Base-by-base conservation (phyloP, 306 rosid genomes). In the Cicer cuneatum region DNA sequence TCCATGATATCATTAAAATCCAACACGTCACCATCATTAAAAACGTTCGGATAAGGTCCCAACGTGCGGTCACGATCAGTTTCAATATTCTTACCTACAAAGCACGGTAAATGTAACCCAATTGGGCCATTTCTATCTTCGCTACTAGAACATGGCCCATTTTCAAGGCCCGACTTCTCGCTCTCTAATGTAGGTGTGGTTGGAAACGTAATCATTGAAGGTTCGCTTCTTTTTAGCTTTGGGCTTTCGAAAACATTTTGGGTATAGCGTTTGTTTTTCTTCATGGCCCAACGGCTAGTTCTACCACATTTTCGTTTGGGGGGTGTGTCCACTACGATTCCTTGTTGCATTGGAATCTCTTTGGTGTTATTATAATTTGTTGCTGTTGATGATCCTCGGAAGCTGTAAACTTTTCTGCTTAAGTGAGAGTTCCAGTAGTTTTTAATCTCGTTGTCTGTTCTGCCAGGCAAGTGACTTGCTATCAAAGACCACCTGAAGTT, bases 401-500 rank as follows among this genome's bases (percentile, higher is more conserved):
- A 76, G 8, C 72, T 85, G 72, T 75, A 80, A 7, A 88, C 72
- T 79, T 85, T 91, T 11, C 98, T 81, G 24, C 96, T 84, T 68
- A 93, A 38, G 46, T 93, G 92, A 5, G 97, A 89, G 48, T 93
- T 93, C 98, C 98, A 93, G 47, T 93, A 87, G 46, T 93, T 93
- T n/a, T 93, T 93, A 10, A 93, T 91, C 71, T 93, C 98, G 73
- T 93, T 93, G 83, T 93, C 98, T 4, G 98, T 93, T 89, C 98
- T 84, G 13, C 98, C 98, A 0, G 93, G 88, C 61, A 93, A 66
- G 35, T 93, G 90, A 62, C 89, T 81, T 1, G 98, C 98, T 37
- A 93, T 93, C 72, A 89, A 38, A 5, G 98, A 93, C 98, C 98
- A 93, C 83, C 98, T 92, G 80, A 60, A 63, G 3, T 14, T 29